phyloP scores from a whole-genome alignment of 2,329 filamentous ascomycete genomes.

The Periconia sp. region DNA sequence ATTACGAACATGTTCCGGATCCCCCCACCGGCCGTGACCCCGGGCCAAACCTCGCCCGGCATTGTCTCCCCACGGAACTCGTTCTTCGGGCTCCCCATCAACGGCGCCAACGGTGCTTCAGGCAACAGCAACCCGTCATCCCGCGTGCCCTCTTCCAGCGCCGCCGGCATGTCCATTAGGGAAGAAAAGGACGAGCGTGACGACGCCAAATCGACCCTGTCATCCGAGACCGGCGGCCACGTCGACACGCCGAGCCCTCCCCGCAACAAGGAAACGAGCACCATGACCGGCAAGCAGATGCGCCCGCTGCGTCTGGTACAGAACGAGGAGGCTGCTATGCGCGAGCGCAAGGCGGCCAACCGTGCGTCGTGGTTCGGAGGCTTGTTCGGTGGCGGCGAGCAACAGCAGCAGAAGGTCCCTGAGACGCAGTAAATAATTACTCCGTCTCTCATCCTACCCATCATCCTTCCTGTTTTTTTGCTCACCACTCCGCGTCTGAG shows the following conservation, averaged over 20 bases:
- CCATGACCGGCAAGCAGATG: constrained; percentile 66
- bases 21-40: constrained; percentile 44
- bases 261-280: constrained; percentile 57
- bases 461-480: too few relatives aligned
- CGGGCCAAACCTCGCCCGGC: constrained; percentile 53
- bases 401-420: constrained; percentile 10
- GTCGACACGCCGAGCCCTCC: constrained; percentile 51
- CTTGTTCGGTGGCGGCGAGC: constrained; percentile 44
- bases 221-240: constrained; percentile 22
- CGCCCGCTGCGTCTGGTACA: constrained; percentile 85
- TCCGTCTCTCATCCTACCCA: background rate
- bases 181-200: constrained; percentile 20
- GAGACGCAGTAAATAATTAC: background rate
- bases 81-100: constrained; percentile 45
- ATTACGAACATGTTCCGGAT: constrained; percentile 91
- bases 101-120: constrained; percentile 31
- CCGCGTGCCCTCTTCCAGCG: constrained; percentile 38
- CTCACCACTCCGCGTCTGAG: too few relatives aligned
- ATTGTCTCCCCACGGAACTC: constrained; percentile 40
- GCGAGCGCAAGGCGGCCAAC: constrained; percentile 48
- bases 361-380: constrained; percentile 50
- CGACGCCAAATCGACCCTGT: constrained; percentile 16
- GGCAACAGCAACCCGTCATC: constrained; percentile 46
- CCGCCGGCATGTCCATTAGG: constrained; percentile 22
- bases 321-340: constrained; percentile 54